phyloP scores from a whole-genome alignment of 768 basidiomycete species.

The Tylopilus felleus region DNA sequence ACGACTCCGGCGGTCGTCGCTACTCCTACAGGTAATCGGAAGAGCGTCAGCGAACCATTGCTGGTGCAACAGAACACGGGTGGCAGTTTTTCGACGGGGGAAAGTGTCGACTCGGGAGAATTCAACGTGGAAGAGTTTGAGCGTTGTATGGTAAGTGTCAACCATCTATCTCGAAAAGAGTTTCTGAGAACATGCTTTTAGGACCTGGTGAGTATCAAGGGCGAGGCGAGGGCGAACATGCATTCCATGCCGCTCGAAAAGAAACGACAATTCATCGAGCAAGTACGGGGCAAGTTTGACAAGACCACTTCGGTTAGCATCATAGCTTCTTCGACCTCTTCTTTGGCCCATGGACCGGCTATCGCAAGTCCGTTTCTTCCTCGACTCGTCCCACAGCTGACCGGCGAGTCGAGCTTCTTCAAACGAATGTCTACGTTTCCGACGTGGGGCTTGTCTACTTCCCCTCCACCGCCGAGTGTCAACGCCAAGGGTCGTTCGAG shows the following conservation, averaged over 20 bases:
- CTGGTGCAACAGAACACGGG: slow-evolving; percentile 48
- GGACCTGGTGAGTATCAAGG: slow-evolving; percentile 74
- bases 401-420: slow-evolving; percentile 67
- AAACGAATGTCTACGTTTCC: slow-evolving; percentile 60
- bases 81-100: slow-evolving; percentile 25
- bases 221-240: slow-evolving; percentile 63
- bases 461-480: slow-evolving; percentile 32
- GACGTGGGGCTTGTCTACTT: slow-evolving; percentile 49
- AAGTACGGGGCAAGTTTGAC: slow-evolving; percentile 40
- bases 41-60: slow-evolving; percentile 71
- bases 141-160: slow-evolving; percentile 58
- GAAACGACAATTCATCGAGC: slow-evolving; percentile 64
- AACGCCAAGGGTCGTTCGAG: slow-evolving; percentile 35
- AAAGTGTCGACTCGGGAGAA: slow-evolving; percentile 32
- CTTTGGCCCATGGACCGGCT: slow-evolving; percentile 58
- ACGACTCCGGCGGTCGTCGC: slow-evolving; percentile 30
- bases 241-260: slow-evolving; percentile 55
- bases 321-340: slow-evolving; percentile 33
- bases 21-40: slow-evolving; percentile 40
- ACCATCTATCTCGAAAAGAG: background rate
- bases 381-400: slow-evolving; percentile 67
- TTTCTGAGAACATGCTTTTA: slow-evolving; percentile 28
- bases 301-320: slow-evolving; percentile 29
- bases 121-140: slow-evolving; percentile 53
- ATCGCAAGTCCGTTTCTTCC: slow-evolving; percentile 55